Conservation (phyloP, 371 early-diverging fungal species). For the Mortierella sp. region DNA sequence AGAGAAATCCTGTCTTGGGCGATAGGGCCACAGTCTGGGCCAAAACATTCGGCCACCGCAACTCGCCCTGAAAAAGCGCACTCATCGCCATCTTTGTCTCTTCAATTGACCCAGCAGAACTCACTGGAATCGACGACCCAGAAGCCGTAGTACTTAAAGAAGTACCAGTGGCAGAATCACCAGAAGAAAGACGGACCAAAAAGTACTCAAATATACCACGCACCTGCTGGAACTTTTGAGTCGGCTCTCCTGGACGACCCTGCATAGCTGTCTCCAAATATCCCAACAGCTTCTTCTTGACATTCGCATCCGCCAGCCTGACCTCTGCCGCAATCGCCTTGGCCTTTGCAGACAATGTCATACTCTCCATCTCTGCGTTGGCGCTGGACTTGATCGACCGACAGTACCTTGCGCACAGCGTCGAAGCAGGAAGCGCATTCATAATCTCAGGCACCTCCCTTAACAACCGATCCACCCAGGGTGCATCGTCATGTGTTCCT, state of each 20-base stretch:
- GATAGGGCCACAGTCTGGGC: slow-evolving; percentile 33
- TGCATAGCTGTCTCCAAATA: slow-evolving; percentile 45
- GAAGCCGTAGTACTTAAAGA: neutral
- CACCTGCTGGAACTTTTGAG: slow-evolving; percentile 41
- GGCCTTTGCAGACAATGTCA: neutral
- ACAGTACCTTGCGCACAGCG: slow-evolving; percentile 49
- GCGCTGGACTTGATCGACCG: slow-evolving; percentile 32
- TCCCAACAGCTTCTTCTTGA: slow-evolving; percentile 40
- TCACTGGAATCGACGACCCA: neutral
- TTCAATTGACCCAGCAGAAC: slow-evolving; percentile 1
- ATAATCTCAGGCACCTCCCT: slow-evolving; percentile 57
- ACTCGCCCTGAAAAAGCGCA: slow-evolving; percentile 34
- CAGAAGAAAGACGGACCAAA: slow-evolving; percentile 35
- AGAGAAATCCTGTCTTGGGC: slow-evolving; percentile 33
- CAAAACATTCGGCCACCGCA: slow-evolving; percentile 42
- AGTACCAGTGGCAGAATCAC: neutral
- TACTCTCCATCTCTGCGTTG: neutral
- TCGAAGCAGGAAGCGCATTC: slow-evolving; percentile 51
- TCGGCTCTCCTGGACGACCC: slow-evolving; percentile 11
- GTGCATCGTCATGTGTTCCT: slow-evolving; percentile 44
- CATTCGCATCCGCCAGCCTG: slow-evolving; percentile 28
- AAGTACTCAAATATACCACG: slow-evolving; percentile 56
- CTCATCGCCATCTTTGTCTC: slow-evolving; percentile 47
- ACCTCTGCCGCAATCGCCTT: slow-evolving; percentile 12
- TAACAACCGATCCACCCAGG: slow-evolving; percentile 50